These are phyloP conservation scores for Aegle marmelos DNA, from an alignment of 345 rosid genomes.

Conservation along the genomic window DNA sequence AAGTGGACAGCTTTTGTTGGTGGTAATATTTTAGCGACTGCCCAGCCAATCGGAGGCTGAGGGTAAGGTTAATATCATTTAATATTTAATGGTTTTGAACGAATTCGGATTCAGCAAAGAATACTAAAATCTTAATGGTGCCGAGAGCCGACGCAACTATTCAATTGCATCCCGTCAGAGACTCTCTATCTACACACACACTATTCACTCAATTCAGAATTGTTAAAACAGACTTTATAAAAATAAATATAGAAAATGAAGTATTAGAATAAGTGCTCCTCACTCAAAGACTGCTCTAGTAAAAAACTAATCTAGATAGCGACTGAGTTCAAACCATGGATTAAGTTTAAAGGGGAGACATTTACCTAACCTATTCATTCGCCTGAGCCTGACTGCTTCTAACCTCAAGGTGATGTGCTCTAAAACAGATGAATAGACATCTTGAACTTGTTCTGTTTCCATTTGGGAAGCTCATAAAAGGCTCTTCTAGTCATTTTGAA, in stretches of 20 bases:
- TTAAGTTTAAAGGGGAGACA: neutral
- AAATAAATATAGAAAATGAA: neutral
- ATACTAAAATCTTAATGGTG: neutral
- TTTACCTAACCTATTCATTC: neutral
- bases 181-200: too few species aligned
- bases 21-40: neutral
- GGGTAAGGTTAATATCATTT: neutral
- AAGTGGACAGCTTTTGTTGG: neutral
- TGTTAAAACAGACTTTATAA: neutral
- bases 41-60: neutral
- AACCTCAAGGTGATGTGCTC: slow-evolving; percentile 1
- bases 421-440: slow-evolving; percentile 55
- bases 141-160: neutral
- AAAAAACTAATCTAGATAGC: neutral
- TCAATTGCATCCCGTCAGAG: neutral
- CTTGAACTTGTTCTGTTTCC: slow-evolving; percentile 79
- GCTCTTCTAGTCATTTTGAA: slow-evolving; percentile 41
- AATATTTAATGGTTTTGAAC: neutral
- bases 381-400: neutral
- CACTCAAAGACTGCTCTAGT: neutral
- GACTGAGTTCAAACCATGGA: neutral
- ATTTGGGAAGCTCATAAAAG: slow-evolving; percentile 61
- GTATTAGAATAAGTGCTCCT: neutral
- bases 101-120: neutral
- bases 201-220: neutral